Conservation (phyloP, 1,139 yeast genomes). For the Arxiozyma heterogenica region DNA sequence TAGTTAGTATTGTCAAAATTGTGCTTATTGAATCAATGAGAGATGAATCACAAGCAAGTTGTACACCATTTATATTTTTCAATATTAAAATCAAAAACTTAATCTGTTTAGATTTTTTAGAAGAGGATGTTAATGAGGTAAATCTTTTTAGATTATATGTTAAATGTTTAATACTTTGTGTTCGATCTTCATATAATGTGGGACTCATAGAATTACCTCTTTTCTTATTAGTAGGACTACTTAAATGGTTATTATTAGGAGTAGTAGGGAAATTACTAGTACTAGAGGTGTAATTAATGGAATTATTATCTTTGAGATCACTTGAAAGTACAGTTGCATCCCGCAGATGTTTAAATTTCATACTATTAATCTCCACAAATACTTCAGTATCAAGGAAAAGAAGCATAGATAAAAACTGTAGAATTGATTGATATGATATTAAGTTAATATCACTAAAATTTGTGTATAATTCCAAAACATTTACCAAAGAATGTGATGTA, state of each 20-base stretch:
- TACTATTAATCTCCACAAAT: constrained; percentile 20
- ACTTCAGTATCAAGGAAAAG: constrained; percentile 22
- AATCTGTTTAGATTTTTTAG: constrained; percentile 13
- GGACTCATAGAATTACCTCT: background rate
- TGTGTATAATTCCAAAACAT: constrained; percentile 18
- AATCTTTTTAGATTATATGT: constrained; percentile 21
- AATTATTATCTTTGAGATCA: background rate
- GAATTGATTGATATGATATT: constrained; percentile 20
- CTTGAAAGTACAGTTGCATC: constrained; percentile 2
- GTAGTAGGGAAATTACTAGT: background rate
- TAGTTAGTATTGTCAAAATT: constrained; percentile 19
- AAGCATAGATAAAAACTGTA: constrained; percentile 21
- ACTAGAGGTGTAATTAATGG: background rate
- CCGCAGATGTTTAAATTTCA: constrained; percentile 17
- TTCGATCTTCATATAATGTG: constrained; percentile 9
- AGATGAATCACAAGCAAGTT: constrained; percentile 20
- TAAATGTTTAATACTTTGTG: constrained; percentile 17
- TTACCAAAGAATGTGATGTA: constrained; percentile 5
- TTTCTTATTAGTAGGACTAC: background rate
- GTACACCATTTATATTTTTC: constrained; percentile 22
- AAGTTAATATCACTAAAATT: constrained; percentile 20
- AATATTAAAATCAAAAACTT: constrained; percentile 23
- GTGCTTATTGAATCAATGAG: constrained; percentile 24
- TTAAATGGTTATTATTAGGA: background rate
- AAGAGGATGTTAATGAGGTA: constrained; percentile 14